Evolutionary conservation across 2,329 filamentous ascomycete species (phyloP), one percentile per base, ranked within the genome.

Genomic region (Dryadomyces quercivorus): DNA sequence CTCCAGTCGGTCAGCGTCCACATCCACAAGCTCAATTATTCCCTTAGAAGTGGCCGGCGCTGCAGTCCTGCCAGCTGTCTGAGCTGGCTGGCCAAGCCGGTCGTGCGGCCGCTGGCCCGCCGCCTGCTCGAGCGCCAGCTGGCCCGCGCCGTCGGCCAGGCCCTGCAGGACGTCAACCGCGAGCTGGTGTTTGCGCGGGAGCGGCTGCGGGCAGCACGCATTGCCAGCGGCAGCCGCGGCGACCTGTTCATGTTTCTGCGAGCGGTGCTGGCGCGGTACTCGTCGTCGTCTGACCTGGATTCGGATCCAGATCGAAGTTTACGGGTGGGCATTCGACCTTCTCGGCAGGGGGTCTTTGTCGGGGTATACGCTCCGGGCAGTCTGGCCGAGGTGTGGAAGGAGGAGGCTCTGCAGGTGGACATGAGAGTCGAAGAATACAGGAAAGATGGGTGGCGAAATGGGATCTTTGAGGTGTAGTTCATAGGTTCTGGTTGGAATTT

Each of bases 321-420:
- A 79, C 76, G 13, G 22, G 72, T 94, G 16, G 89, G 89, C 1
- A 71, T 95, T 10, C 77, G 78, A 22, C 65, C 72, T 59, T 73
- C 74, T 7, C 74, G 75, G 3, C 55, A 61, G 4, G 78, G 77
- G 12, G 72, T 92, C 0, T 97, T 97, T 72, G 82, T 82, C 61
- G 88, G 86, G 4, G 79, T 89, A 1, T 96, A 95, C 70, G 85
- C 92, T 1, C 92, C 92, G 0, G 91, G 89, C 0, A 95, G 90
- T 67, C 72, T 96, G 26, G 86, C 93, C 52, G 90, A 87, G 70
- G 69, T 95, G n/a, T 95, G 89, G 88, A 81, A 92, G 60, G 84
- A 90, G 59, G 86, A 95, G 69, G 89, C 81, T 0, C 70, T 73
- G 21, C 74, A 76, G 58, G 89, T 88, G 0, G 76, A 75, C 20